A percentile compares a stretch with the other conserved stretches of the same genome.
Evolutionary conservation across 192 early-diverging fungal genomes (phyloP).

Genomic region (Coemansia sp.): DNA sequence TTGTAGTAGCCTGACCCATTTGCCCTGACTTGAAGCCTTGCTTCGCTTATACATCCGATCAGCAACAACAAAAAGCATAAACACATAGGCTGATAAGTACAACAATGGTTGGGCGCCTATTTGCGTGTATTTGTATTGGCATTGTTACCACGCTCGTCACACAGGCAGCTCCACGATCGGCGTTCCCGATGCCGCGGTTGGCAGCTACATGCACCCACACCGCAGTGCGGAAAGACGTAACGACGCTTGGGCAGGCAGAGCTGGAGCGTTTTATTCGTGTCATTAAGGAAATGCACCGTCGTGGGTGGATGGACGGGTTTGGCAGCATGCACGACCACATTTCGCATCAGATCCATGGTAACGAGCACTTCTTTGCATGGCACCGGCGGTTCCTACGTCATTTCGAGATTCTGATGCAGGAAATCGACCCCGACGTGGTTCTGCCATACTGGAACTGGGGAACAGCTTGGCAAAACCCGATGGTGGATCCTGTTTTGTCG

Average conservation of each 20-base stretch:
- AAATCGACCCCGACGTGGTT: conserved; percentile 47
- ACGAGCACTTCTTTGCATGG: conserved; percentile 55
- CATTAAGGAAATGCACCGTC: conserved; percentile 48
- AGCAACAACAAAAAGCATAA: no score
- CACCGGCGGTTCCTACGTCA: conserved; percentile 53
- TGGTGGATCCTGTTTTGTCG: conserved; percentile 31
- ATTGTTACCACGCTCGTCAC: conserved; percentile 12
- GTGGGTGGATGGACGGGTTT: conserved; percentile 54
- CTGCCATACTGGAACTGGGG: conserved; percentile 70
- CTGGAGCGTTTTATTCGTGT: conserved; percentile 33
- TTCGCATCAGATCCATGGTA: conserved; percentile 50
- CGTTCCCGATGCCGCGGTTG: conserved; percentile 46
- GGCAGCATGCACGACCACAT: conserved; percentile 52
- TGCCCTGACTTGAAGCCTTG: no score
- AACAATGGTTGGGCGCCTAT: conserved; percentile 8
- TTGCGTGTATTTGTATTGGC: conserved; percentile 41
- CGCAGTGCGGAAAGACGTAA: conserved; percentile 34
- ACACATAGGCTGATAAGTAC: no score
- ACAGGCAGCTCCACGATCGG: conserved; percentile 22
- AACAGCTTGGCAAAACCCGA: conserved; percentile 51
- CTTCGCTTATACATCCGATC: no score
- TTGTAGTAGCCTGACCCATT: no score
- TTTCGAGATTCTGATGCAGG: conserved; percentile 52
- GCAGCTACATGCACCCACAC: conserved; percentile 19
- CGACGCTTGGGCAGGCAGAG: conserved; percentile 24